Evolutionary conservation across 2,329 filamentous ascomycete genomes (phyloP), one percentile per base, ranked within the genome.

Genomic region (Penicillium sp.): DNA sequence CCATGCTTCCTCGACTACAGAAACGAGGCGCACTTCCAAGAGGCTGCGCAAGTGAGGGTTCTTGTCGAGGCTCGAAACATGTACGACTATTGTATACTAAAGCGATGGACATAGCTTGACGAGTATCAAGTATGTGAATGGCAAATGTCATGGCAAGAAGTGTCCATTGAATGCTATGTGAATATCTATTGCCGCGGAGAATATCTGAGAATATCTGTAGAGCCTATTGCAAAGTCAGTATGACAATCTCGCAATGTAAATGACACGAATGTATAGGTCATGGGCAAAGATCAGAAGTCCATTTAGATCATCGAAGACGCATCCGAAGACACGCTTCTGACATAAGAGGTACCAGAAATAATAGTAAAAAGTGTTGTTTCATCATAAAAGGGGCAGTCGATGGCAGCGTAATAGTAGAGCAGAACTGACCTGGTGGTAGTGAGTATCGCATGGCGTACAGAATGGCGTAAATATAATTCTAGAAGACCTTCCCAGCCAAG

Each of bases 341-440:
- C 82, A 89, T 89, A 93, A 95, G 90, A 95, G 90, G 89, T 95
- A 90, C 89, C 89, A 95, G 88, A 95, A 91, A 77, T 23, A 74
- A 73, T 73, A 70, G 47, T 64, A 61, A 61, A 75, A 78, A 77
- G 75, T 78, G 78, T 83, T 80, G 92, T 88, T 91, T 92, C 88
- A 89, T 81, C 56, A 49, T 50, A 33, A 59, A 56, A 55, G 33
- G 37, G 49, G 45, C 49, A 31, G 31, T 37, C 46, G 15, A 47
- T 37, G 39, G 46, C 9, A 51, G 48, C 47, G 27, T 52, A 44
- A 60, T 73, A 38, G 54, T 49, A 63, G 62, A 73, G 72, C 31
- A 35, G 37, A 44, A 65, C 65, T 63, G 46, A 66, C 64, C 64
- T 60, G 50, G 49, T 55, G 25, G n/a, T 45, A 25, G n/a, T 18